Percentiles rank a stretch among this genome's conserved stretches.
Evolutionary conservation across 768 basidiomycete species (phyloP).

Genomic region (Tulasnella sp.): DNA sequence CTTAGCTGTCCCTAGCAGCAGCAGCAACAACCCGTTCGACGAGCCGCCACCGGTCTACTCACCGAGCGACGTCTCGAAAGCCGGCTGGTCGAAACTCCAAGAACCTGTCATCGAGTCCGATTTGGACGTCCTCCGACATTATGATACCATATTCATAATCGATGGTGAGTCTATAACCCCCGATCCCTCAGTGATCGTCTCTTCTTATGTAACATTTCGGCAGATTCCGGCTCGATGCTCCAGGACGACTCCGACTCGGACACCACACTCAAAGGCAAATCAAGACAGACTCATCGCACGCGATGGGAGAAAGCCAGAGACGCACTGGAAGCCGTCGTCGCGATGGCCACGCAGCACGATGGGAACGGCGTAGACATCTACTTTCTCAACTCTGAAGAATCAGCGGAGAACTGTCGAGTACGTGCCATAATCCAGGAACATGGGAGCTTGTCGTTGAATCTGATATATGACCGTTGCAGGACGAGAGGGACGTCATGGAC

Average conservation of each 20-base stretch:
- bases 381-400: constrained; percentile 38
- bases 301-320: constrained; percentile 41
- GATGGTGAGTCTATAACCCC: neutral
- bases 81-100: neutral
- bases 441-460: neutral
- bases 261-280: neutral
- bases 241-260: neutral
- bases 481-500: neutral
- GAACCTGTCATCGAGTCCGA: neutral
- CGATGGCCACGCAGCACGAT: constrained; percentile 39
- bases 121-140: constrained; percentile 18
- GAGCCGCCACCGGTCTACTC: neutral
- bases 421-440: constrained; percentile 20
- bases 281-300: constrained; percentile 16
- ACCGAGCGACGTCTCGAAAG: neutral
- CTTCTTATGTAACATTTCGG: constrained; percentile 17
- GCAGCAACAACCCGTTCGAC: neutral
- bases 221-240: constrained; percentile 47
- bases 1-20: neutral
- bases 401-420: constrained; percentile 28
- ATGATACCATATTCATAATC: constrained; percentile 47
- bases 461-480: neutral
- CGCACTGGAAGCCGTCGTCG: constrained; percentile 40
- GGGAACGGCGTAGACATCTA: constrained; percentile 49
- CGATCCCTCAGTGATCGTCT: neutral